phyloP scores from a whole-genome alignment of 176 grass and related monocot species.

The Juncus effusus region DNA sequence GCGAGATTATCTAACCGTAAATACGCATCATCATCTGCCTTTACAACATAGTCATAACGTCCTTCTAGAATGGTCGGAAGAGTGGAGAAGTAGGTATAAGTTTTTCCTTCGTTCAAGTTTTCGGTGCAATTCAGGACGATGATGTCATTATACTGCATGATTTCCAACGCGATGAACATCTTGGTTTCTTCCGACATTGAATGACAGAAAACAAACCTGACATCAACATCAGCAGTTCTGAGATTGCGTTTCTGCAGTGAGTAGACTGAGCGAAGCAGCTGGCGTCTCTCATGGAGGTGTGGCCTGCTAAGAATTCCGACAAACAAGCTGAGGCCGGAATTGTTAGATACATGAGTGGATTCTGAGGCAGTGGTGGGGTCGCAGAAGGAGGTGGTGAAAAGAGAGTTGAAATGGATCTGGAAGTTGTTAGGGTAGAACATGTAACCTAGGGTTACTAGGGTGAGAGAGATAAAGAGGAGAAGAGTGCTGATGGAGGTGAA shows the following conservation, averaged over 20 bases:
- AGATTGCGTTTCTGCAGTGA: constrained; percentile 21
- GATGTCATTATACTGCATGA: constrained; percentile 25
- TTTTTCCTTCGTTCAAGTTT: constrained; percentile 23
- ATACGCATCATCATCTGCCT: constrained; percentile 36
- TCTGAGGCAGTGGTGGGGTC: neutral
- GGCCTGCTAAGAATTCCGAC: constrained; percentile 37
- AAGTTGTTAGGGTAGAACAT: constrained; percentile 14
- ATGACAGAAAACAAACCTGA: constrained; percentile 44
- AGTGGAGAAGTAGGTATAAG: constrained; percentile 22
- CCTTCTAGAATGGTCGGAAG: constrained; percentile 7
- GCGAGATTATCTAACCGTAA: constrained; percentile 20
- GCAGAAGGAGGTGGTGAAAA: neutral
- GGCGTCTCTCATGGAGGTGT: constrained; percentile 30
- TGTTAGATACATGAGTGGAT: too few relatives aligned
- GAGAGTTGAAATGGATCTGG: neutral
- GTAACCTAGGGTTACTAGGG: constrained; percentile 11
- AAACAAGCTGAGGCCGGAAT: constrained; percentile 29
- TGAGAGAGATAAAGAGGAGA: constrained; percentile 18
- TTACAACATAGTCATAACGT: constrained; percentile 27
- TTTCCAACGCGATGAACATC: constrained; percentile 39
- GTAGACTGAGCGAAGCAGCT: constrained; percentile 38
- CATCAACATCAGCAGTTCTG: constrained; percentile 31
- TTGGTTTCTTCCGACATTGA: constrained; percentile 31
- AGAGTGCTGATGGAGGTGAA: neutral
- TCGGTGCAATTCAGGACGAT: constrained; percentile 25